These are phyloP conservation scores for Seminavis robusta DNA, from an alignment of 108 stramenopile species.

Conservation along the genomic window DNA sequence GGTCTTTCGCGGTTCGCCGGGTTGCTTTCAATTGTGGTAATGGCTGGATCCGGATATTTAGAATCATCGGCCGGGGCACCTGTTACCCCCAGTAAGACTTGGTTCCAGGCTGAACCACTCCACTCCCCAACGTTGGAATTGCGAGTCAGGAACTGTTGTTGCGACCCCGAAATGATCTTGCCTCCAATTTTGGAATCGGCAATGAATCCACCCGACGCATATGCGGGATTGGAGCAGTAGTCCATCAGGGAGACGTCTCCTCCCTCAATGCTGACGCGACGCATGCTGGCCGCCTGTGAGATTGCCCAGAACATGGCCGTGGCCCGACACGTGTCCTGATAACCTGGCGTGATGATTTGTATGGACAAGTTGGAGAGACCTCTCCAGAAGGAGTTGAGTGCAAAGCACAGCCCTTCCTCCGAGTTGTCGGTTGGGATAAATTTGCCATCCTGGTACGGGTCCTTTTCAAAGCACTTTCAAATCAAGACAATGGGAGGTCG, in stretches of 20 bases:
- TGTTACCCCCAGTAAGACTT: not conserved
- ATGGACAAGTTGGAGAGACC: not conserved
- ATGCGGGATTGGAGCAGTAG: conserved; percentile 3
- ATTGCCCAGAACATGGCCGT: not conserved
- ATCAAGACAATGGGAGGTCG: too few species aligned
- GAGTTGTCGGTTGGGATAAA: not conserved
- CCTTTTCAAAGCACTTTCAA: not conserved
- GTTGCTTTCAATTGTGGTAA: not conserved
- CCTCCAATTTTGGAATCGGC: not conserved
- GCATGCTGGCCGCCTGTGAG: conserved; percentile 2
- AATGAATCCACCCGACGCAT: not conserved
- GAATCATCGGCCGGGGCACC: not conserved
- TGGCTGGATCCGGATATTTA: conserved; percentile 2
- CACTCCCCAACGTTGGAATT: not conserved
- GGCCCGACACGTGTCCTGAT: not conserved
- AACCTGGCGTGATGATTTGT: not conserved
- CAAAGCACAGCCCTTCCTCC: not conserved
- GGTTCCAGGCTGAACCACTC: not conserved
- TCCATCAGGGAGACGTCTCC: not conserved
- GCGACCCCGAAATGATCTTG: not conserved
- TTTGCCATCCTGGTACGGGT: not conserved
- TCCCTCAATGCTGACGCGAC: not conserved
- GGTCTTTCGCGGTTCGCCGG: not conserved
- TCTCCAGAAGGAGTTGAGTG: conserved; percentile 4
- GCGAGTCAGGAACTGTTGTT: not conserved